These are phyloP conservation scores for Sesbania bispinosa DNA, from an alignment of 306 rosid genomes.

Conservation along the genomic window DNA sequence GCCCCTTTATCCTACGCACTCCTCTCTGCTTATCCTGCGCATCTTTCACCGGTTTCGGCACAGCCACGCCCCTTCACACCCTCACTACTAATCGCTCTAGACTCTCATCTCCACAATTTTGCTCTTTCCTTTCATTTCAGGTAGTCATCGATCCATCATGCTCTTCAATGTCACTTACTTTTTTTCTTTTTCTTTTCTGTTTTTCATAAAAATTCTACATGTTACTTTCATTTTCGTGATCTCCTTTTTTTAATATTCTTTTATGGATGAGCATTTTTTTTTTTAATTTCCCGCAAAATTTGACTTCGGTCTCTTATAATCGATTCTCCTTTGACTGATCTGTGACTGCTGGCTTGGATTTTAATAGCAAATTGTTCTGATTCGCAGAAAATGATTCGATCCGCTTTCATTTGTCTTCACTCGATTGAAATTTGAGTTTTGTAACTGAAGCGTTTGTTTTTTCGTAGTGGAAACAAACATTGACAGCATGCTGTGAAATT, in stretches of 20 bases:
- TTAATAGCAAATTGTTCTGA: constrained; percentile 11
- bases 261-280: neutral
- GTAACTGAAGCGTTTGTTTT: neutral
- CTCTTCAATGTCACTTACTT: neutral
- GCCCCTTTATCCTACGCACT: constrained; percentile 47
- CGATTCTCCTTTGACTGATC: constrained; percentile 32
- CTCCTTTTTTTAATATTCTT: neutral
- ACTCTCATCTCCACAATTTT: neutral
- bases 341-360: constrained; percentile 19
- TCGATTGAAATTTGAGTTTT: constrained; percentile 7
- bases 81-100: neutral
- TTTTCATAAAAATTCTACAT: neutral
- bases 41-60: constrained; percentile 28
- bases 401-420: constrained; percentile 16
- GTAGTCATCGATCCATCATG: constrained; percentile 34
- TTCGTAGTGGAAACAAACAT: neutral
- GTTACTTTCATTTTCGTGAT: neutral
- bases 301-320: neutral
- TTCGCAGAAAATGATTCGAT: constrained; percentile 26
- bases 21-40: constrained; percentile 45
- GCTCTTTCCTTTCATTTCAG: constrained; percentile 24
- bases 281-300: neutral
- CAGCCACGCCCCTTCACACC: neutral
- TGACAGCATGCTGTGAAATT: neutral
- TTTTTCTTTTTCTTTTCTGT: neutral